A percentile compares a stretch with the other conserved stretches of the same genome.
These are phyloP conservation scores for Mycena rosella DNA, from an alignment of 768 basidiomycete genomes.

Conservation along the genomic window DNA sequence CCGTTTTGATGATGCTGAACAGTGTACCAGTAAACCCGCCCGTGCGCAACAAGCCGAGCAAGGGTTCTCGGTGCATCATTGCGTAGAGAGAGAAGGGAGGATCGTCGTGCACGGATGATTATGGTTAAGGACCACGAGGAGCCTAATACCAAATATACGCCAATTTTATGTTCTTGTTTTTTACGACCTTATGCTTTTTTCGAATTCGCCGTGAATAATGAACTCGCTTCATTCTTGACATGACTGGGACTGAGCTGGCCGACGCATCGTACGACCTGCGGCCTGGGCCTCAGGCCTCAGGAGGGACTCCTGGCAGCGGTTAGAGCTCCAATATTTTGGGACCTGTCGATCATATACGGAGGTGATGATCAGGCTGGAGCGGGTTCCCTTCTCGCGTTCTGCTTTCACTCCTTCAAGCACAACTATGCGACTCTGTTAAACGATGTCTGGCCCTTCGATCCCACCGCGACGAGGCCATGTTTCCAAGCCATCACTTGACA, in stretches of 20 bases:
- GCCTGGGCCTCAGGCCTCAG: too few species aligned
- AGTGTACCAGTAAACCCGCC: constrained; percentile 77
- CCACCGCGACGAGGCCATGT: constrained; percentile 47
- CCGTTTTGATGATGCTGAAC: constrained; percentile 8
- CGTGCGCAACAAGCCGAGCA: constrained; percentile 53
- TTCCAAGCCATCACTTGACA: constrained; percentile 58
- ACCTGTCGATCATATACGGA: not conserved
- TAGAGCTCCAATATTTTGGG: too few species aligned
- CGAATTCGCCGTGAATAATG: constrained; percentile 7
- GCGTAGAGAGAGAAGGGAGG: constrained; percentile 65
- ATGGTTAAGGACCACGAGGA: constrained; percentile 39
- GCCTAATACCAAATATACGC: constrained; percentile 60
- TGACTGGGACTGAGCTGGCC: too few species aligned
- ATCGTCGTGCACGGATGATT: constrained; percentile 36
- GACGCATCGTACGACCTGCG: too few species aligned
- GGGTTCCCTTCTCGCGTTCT: not conserved
- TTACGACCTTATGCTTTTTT: constrained; percentile 34
- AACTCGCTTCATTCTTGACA: not conserved
- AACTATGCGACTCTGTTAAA: constrained; percentile 31
- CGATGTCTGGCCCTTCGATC: constrained; percentile 21
- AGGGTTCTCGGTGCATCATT: constrained; percentile 67
- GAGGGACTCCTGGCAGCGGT: too few species aligned
- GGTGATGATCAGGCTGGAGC: not conserved
- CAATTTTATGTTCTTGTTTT: constrained; percentile 74
- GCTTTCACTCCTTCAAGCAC: constrained; percentile 27